A percentile compares a stretch with the other conserved stretches of the same genome.
Conservation (phyloP, 73 alveolate species). For the Paramecium octaurelia region DNA sequence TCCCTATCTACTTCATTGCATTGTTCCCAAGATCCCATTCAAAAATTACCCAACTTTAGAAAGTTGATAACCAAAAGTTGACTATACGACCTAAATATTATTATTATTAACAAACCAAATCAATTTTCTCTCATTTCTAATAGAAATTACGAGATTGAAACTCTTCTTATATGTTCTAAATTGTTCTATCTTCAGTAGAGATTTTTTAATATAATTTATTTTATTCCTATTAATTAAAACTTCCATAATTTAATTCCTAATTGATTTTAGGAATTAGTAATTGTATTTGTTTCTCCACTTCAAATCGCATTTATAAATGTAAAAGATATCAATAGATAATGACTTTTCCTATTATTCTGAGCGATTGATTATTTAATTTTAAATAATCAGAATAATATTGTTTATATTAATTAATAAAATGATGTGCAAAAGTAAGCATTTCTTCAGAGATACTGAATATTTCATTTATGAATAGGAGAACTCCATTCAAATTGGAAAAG, state of each 20-base stretch:
- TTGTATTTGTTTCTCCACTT: too few species aligned
- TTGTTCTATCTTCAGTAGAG: not conserved
- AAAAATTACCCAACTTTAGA: not conserved
- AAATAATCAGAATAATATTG: not conserved
- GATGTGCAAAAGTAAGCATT: slow-evolving; percentile 8
- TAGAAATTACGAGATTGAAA: not conserved
- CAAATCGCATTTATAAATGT: too few species aligned
- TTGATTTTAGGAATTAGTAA: too few species aligned
- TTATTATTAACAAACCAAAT: not conserved
- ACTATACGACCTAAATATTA: not conserved
- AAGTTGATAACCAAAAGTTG: not conserved
- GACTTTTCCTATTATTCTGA: not conserved
- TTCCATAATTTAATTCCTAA: too few species aligned
- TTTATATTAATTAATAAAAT: not conserved
- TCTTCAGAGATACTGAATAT: not conserved
- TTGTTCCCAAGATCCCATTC: not conserved
- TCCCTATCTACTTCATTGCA: not conserved
- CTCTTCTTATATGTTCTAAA: too few species aligned
- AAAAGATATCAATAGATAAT: not conserved
- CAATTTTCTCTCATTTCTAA: not conserved
- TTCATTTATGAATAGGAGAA: not conserved
- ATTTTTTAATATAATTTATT: too few species aligned
- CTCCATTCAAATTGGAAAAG: not conserved
- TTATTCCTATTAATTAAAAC: not conserved
- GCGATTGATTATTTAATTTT: not conserved